Conservation (phyloP, 164 flowering plant species). For the Akebia trifoliata region DNA sequence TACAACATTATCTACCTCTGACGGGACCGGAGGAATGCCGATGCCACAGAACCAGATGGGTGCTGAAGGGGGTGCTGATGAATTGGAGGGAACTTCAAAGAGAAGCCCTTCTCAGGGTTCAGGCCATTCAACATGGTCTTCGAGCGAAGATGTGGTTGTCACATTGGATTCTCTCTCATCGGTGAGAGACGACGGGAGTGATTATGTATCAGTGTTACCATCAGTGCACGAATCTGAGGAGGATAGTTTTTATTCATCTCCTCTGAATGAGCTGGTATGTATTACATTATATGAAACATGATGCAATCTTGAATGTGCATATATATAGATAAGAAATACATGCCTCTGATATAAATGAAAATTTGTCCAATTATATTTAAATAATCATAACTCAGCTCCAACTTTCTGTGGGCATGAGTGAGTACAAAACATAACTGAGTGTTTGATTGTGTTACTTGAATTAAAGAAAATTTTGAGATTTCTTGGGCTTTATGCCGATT, state of each 20-base stretch:
- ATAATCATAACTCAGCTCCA: neutral
- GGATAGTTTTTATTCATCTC: slow-evolving; percentile 19
- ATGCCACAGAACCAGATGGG: slow-evolving; percentile 17
- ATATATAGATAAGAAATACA: slow-evolving; percentile 3
- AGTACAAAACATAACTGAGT: neutral
- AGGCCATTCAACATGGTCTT: slow-evolving; percentile 20
- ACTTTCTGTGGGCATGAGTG: neutral
- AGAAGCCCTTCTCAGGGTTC: slow-evolving; percentile 24
- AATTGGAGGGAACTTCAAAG: slow-evolving; percentile 17
- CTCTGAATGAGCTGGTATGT: slow-evolving; percentile 38
- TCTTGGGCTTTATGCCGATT: neutral
- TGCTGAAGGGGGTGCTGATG: slow-evolving; percentile 20
- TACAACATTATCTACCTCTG: slow-evolving; percentile 14
- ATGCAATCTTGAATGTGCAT: neutral
- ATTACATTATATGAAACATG: neutral
- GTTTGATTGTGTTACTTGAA: neutral
- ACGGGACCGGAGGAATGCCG: slow-evolving; percentile 13
- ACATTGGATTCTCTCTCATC: slow-evolving; percentile 10
- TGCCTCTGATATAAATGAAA: neutral
- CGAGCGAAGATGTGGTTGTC: slow-evolving; percentile 18
- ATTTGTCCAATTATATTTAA: neutral
- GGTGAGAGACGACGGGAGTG: slow-evolving; percentile 13
- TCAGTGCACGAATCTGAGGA: slow-evolving; percentile 10
- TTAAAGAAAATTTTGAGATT: neutral
- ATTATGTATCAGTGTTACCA: slow-evolving; percentile 11